These are phyloP conservation scores for Metarhizium humberi DNA, from an alignment of 2,329 filamentous ascomycete genomes.

Conservation along the genomic window DNA sequence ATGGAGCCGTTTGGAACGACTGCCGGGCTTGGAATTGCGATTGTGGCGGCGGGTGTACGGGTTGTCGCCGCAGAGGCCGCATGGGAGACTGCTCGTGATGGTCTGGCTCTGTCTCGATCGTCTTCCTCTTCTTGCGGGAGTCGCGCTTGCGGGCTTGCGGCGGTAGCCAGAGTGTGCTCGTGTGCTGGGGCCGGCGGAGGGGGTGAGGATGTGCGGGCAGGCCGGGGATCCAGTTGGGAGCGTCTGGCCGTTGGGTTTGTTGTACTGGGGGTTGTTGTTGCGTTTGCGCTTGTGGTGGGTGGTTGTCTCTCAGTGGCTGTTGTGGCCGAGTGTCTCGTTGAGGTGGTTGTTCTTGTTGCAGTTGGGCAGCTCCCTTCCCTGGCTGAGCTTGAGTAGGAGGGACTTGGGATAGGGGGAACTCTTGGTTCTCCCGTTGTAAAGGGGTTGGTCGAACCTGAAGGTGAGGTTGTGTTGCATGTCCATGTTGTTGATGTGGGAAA, in stretches of 20 bases:
- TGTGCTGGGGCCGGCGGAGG: slow-evolving; percentile 4
- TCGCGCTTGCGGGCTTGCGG: slow-evolving; percentile 1
- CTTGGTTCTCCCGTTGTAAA: too few species aligned
- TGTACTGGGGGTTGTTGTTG: not conserved
- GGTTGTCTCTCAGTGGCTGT: slow-evolving; percentile 2
- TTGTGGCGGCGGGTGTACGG: not conserved
- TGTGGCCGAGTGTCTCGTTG: not conserved
- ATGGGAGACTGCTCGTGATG: slow-evolving; percentile 3
- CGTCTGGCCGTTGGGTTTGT: not conserved
- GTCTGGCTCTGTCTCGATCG: slow-evolving; percentile 6
- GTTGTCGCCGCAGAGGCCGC: not conserved
- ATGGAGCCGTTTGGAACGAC: too few species aligned
- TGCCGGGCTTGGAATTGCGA: too few species aligned
- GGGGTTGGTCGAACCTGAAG: too few species aligned
- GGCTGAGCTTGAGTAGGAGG: not conserved
- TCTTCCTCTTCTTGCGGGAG: not conserved
- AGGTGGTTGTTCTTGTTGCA: not conserved
- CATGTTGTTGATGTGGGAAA: too few species aligned
- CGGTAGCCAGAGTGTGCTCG: slow-evolving; percentile 7
- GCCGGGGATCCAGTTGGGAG: slow-evolving; percentile 4
- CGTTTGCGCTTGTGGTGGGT: not conserved
- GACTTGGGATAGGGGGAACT: too few species aligned
- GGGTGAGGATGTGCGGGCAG: slow-evolving; percentile 8
- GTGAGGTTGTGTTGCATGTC: too few species aligned
- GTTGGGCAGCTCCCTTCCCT: not conserved